Base-by-base conservation (phyloP, 202 grass and related monocot genomes). In the Carex arenaria region DNA sequence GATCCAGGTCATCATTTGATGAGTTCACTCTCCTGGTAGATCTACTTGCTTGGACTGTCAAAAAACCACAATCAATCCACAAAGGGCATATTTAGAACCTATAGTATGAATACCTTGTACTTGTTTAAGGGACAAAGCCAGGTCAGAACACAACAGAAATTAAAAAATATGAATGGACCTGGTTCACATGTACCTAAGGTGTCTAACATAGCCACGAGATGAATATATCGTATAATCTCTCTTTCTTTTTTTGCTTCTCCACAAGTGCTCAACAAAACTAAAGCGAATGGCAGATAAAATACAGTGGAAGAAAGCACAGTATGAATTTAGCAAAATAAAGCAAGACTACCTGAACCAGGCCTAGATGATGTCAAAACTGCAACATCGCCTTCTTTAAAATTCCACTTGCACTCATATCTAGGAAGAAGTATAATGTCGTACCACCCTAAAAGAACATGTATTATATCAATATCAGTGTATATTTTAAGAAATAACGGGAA, bases 341-440 rank as follows among this genome's bases (percentile, higher is more conserved):
- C 54, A 45, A 75, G 19, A 52, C 56, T 83, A 95, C 96, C 93
- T 94, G 96, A 85, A 92, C 91, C 90, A 88, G 93, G 88, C 31
- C 93, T 86, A 56, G 88, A 89, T 59, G 79, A 92, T 63, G 96
- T 91, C 51, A 99, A 75, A 89, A 99, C 87, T 30, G 93, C 93
- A 70, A 94, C 96, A 83, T 99, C 96, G 28, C 96, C 96, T 92
- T 99, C 96, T 87, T 99, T 99, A 76, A 99, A 99, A 86, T 86
- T 96, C 96, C 96, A 99, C 84, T 99, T 99, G 82, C 92, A 90
- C 51, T 96, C 96, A 69, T 94, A 55, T 22, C 49, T 63, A 26
- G 91, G 93, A 84, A 99, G 64, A 88, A 96, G 89, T 67, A 96
- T 62, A 60, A 92, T 90, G 85, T 99, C 93, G 32, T 92, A 99